Evolutionary conservation across 352 stramenopile species (phyloP).

Genomic region (Thraustotheca clavata): DNA sequence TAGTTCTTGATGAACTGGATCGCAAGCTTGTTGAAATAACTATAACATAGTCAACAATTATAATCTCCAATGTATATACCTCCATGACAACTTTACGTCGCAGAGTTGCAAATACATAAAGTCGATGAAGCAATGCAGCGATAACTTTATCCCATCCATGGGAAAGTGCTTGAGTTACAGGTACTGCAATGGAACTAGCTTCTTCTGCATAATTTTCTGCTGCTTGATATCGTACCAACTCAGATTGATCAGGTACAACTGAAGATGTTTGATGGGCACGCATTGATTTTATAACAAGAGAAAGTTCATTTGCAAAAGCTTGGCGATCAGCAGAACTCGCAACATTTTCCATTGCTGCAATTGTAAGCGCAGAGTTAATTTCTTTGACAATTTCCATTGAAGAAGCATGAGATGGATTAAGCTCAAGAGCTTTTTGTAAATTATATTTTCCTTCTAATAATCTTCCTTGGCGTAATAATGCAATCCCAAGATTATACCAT

Average conservation of each 20-base stretch:
- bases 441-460: constrained; percentile 10
- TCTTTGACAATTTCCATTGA: not conserved
- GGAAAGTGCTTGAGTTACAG: constrained; percentile 7
- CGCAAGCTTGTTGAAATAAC: not conserved
- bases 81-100: not conserved
- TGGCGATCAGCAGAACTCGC: not conserved
- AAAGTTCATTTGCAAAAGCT: constrained; percentile 16
- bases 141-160: constrained; percentile 5
- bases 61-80: not conserved
- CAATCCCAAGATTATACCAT: constrained; percentile 10
- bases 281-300: not conserved
- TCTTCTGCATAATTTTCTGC: not conserved
- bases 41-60: not conserved
- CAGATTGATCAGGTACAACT: too few species aligned
- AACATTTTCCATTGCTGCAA: not conserved
- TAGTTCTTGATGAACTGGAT: not conserved
- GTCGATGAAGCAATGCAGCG: not conserved
- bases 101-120: constrained; percentile 14
- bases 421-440: not conserved
- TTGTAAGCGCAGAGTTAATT: not conserved
- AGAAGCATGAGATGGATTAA: not conserved
- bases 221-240: not conserved
- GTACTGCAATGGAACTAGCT: not conserved
- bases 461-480: not conserved
- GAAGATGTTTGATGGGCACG: not conserved